phyloP scores from a whole-genome alignment of 352 stramenopile species.

The Phytophthora sp. region DNA sequence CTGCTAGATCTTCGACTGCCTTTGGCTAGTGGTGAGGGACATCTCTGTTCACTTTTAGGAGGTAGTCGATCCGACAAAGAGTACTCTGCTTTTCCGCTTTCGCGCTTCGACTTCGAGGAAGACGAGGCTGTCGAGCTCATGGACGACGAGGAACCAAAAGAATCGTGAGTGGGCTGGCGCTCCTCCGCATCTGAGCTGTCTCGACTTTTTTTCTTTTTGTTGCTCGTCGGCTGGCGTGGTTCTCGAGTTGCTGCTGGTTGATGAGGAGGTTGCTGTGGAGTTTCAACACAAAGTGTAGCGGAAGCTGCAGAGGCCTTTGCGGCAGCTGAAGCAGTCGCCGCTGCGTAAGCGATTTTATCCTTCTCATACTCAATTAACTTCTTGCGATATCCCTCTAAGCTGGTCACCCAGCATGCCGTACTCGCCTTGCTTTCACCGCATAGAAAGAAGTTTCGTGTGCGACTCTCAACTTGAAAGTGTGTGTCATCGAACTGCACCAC shows the following conservation, averaged over 20 bases:
- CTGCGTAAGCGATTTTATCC: conserved; percentile 49
- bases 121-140: conserved; percentile 26
- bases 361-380: conserved; percentile 76
- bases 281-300: neutral
- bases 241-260: neutral
- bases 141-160: conserved; percentile 24
- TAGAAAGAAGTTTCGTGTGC: conserved; percentile 86
- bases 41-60: conserved; percentile 28
- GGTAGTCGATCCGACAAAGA: conserved; percentile 1
- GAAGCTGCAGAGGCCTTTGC: conserved; percentile 10
- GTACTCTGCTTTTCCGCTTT: conserved; percentile 9
- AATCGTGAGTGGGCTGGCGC: conserved; percentile 3
- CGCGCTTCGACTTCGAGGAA: conserved; percentile 24
- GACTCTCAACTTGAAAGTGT: conserved; percentile 86
- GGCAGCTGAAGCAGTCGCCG: conserved; percentile 12
- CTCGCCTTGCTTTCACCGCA: conserved; percentile 86
- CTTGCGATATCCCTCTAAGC: conserved; percentile 80
- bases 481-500: conserved; percentile 87
- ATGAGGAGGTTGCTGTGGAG: conserved; percentile 2
- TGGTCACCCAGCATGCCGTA: conserved; percentile 81
- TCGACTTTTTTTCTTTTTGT: conserved; percentile 38
- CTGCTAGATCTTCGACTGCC: conserved; percentile 12
- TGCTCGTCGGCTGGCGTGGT: conserved; percentile 4
- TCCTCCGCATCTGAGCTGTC: conserved; percentile 21
- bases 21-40: conserved; percentile 23